These are phyloP conservation scores for Arctium lappa DNA, from an alignment of 129 eudicot genomes.

Conservation along the genomic window DNA sequence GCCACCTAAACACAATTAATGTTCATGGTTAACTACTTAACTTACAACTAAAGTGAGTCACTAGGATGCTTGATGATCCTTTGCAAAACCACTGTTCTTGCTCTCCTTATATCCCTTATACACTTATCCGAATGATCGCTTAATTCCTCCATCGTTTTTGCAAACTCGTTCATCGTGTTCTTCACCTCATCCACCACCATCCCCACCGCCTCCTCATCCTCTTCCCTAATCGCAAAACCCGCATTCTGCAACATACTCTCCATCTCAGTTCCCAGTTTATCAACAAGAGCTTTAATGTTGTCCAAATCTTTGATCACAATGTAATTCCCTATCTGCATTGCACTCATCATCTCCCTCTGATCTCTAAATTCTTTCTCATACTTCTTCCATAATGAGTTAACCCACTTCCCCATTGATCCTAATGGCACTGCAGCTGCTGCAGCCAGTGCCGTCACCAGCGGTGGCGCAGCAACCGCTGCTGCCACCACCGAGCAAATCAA, in stretches of 20 bases:
- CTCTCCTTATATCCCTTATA: constrained; percentile 53
- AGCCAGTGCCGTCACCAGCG: constrained; percentile 58
- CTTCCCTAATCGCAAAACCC: constrained; percentile 50
- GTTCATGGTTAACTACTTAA: background rate
- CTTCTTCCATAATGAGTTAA: constrained; percentile 56
- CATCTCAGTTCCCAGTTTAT: constrained; percentile 46
- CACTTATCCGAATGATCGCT: constrained; percentile 48
- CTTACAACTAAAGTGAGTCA: constrained; percentile 13
- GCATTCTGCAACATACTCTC: constrained; percentile 45
- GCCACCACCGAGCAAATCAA: constrained; percentile 69
- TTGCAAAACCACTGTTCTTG: constrained; percentile 50
- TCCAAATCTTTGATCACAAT: constrained; percentile 58
- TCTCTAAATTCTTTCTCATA: constrained; percentile 47
- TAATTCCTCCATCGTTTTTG: constrained; percentile 49
- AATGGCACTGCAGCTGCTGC: constrained; percentile 66
- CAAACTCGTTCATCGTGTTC: constrained; percentile 37
- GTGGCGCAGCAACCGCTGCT: constrained; percentile 58
- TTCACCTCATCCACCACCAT: constrained; percentile 60
- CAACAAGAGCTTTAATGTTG: constrained; percentile 45
- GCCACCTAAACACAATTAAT: background rate
- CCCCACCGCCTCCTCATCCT: constrained; percentile 41
- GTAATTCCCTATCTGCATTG: constrained; percentile 53
- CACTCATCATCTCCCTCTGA: constrained; percentile 34
- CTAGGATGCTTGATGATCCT: constrained; percentile 55
- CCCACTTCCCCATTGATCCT: constrained; percentile 71